Evolutionary conservation across 306 rosid genomes (phyloP).

Genomic region (Crotalaria pallida): DNA sequence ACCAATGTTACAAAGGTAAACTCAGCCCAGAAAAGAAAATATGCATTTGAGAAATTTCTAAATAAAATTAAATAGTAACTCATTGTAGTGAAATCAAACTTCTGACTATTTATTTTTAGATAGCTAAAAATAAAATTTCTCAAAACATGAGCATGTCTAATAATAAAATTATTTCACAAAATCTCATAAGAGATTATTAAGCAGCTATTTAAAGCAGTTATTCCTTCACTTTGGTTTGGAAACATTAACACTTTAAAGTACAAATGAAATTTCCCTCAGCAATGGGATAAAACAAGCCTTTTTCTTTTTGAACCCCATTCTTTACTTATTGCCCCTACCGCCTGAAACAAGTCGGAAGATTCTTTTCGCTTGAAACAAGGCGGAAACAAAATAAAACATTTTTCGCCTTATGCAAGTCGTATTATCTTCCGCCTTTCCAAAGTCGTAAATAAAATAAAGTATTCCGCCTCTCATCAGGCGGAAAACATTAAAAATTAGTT

Average conservation of each 20-base stretch:
- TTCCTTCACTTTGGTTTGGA: neutral
- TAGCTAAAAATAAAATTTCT: too few relatives aligned
- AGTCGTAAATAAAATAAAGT: too few relatives aligned
- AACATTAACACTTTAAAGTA: neutral
- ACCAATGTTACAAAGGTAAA: neutral
- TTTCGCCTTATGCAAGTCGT: too few relatives aligned
- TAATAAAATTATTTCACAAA: neutral
- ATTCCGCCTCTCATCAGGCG: too few relatives aligned
- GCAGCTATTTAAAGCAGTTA: neutral
- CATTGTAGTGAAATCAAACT: neutral
- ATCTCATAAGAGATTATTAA: neutral
- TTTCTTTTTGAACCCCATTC: too few relatives aligned
- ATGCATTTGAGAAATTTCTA: neutral
- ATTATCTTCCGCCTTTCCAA: too few relatives aligned
- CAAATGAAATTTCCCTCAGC: neutral
- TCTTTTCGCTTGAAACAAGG: too few relatives aligned
- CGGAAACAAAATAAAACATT: too few relatives aligned
- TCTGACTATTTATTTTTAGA: too few relatives aligned
- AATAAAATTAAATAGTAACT: neutral
- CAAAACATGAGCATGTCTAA: neutral
- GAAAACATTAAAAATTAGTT: too few relatives aligned
- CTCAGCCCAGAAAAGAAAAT: neutral
- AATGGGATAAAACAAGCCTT: neutral
- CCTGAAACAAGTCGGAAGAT: too few relatives aligned
- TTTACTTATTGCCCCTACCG: too few relatives aligned